These are phyloP conservation scores for Candida namnaoensis DNA, from an alignment of 805 yeast species.

Conservation along the genomic window DNA sequence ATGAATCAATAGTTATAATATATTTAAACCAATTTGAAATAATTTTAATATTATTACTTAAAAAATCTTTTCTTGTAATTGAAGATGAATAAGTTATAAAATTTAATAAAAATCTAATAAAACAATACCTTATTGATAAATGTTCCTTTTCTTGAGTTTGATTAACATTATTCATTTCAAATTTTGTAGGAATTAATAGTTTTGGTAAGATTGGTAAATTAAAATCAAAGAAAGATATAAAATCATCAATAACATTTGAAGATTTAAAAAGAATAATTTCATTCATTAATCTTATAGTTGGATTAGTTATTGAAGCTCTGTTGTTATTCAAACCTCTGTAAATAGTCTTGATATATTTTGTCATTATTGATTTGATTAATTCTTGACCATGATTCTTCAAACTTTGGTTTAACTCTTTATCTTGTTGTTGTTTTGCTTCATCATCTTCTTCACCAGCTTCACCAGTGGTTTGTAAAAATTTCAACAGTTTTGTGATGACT, in stretches of 20 bases:
- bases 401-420: not conserved
- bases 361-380: conserved; percentile 44
- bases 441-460: not conserved
- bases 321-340: conserved; percentile 57
- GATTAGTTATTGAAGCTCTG: conserved; percentile 51
- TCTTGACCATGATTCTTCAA: conserved; percentile 21
- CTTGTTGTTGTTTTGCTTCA: not conserved
- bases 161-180: conserved; percentile 32
- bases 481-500: conserved; percentile 28
- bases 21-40: conserved; percentile 63
- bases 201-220: conserved; percentile 53
- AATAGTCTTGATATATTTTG: conserved; percentile 49
- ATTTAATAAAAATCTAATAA: conserved; percentile 53
- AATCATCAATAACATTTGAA: conserved; percentile 44
- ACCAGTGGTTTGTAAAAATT: conserved; percentile 7
- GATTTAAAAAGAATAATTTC: conserved; percentile 40
- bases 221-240: conserved; percentile 63
- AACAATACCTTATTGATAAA: conserved; percentile 45
- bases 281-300: conserved; percentile 48
- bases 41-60: conserved; percentile 47
- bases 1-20: conserved; percentile 44
- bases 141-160: conserved; percentile 24
- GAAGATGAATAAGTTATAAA: conserved; percentile 42
- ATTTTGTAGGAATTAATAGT: conserved; percentile 43
- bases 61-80: conserved; percentile 53